Conservation (phyloP, 768 basidiomycete species). For the Tricholoma saponaceum region DNA sequence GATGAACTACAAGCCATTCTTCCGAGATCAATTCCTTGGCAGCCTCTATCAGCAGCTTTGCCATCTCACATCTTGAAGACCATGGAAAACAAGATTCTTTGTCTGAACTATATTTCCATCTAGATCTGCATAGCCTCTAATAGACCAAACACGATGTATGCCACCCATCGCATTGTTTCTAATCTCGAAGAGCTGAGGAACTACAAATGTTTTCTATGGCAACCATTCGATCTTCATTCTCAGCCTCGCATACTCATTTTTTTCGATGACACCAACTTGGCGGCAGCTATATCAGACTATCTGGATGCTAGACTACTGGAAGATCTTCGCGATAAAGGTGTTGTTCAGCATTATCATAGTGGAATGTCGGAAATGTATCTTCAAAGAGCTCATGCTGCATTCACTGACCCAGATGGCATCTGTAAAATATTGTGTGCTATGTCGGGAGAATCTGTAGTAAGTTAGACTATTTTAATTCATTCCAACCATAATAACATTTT, state of each 20-base stretch:
- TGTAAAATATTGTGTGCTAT: background rate
- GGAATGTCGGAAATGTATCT: background rate
- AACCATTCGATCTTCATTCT: background rate
- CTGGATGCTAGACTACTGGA: background rate
- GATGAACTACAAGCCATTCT: too few species aligned
- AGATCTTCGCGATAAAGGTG: background rate
- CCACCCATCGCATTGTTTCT: background rate
- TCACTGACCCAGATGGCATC: background rate
- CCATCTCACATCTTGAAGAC: conserved; percentile 3
- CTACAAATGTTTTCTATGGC: background rate
- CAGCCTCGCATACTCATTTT: background rate
- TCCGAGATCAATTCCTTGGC: too few species aligned
- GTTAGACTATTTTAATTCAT: too few species aligned
- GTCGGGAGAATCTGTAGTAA: background rate
- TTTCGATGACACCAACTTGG: background rate
- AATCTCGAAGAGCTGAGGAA: background rate
- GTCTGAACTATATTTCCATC: background rate
- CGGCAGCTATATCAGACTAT: background rate
- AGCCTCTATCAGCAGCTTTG: too few species aligned
- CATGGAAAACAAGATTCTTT: conserved; percentile 2
- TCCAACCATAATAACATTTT: too few species aligned
- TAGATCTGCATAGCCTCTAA: conserved; percentile 19
- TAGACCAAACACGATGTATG: conserved; percentile 2
- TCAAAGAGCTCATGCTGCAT: background rate
- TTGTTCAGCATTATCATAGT: background rate